A percentile compares a stretch with the other conserved stretches of the same genome.
Conservation (phyloP, 108 stramenopile genomes). For the Fragilaria radians region DNA sequence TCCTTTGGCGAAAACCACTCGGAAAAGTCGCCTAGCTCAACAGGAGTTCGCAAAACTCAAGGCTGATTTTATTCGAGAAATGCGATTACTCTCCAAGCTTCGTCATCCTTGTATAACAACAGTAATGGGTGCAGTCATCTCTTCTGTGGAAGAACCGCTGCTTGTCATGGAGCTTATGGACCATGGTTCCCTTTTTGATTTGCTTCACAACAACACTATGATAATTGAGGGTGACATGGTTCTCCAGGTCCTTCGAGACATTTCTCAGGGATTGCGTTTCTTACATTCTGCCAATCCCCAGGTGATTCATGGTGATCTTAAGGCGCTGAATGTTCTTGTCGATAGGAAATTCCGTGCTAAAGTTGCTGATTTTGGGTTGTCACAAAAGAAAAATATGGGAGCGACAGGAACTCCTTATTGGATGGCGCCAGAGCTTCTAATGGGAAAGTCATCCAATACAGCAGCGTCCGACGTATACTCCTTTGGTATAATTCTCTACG, state of each 20-base stretch:
- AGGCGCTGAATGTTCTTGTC: conserved; percentile 50
- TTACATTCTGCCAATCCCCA: conserved; percentile 49
- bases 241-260: conserved; percentile 44
- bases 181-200: conserved; percentile 46
- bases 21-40: background rate
- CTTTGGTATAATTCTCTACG: conserved; percentile 55
- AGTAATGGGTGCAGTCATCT: conserved; percentile 49
- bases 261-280: conserved; percentile 51
- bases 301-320: conserved; percentile 60
- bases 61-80: conserved; percentile 48
- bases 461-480: conserved; percentile 53
- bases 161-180: conserved; percentile 46
- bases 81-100: conserved; percentile 48
- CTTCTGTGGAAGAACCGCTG: conserved; percentile 34
- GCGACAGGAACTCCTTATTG: conserved; percentile 88
- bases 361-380: conserved; percentile 57
- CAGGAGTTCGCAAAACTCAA: conserved; percentile 20
- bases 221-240: conserved; percentile 35
- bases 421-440: conserved; percentile 90
- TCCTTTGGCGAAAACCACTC: background rate
- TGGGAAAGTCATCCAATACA: conserved; percentile 37
- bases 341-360: conserved; percentile 52
- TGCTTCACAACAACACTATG: conserved; percentile 51
- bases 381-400: conserved; percentile 28
- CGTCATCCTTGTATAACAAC: conserved; percentile 65